Conservation (phyloP, 2,329 filamentous ascomycete genomes). For the Trichoderma koningiopsis region DNA sequence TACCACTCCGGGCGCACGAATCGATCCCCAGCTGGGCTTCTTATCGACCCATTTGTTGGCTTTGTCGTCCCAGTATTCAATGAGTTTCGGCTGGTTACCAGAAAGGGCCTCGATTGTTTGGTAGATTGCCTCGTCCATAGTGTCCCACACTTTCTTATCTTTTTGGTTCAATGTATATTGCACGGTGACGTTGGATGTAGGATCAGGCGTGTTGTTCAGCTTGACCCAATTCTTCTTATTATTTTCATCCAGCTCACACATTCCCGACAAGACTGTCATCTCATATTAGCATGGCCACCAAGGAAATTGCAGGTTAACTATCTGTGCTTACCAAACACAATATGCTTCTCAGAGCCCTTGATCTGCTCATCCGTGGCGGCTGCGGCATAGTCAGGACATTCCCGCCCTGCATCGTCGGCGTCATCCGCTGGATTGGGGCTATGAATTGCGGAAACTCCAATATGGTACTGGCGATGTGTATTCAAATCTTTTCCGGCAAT, state of each 20-base stretch:
- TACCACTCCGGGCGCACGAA: no score
- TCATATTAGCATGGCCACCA: no score
- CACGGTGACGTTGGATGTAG: not conserved
- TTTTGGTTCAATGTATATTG: not conserved
- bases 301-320: not conserved
- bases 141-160: no score
- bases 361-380: not conserved
- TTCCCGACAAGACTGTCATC: not conserved
- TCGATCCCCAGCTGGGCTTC: no score
- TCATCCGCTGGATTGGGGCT: not conserved
- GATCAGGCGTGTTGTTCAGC: not conserved
- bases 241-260: not conserved
- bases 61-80: no score
- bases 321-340: not conserved
- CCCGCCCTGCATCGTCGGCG: not conserved
- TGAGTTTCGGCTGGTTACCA: no score
- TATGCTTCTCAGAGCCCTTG: constrained; percentile 1
- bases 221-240: not conserved
- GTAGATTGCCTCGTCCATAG: no score
- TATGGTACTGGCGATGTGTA: no score
- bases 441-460: no score
- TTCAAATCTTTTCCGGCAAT: no score
- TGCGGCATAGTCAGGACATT: constrained; percentile 6
- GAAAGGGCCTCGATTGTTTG: no score
- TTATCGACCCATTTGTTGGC: no score